These are phyloP conservation scores for Colletotrichum scovillei DNA, from an alignment of 2,329 filamentous ascomycete species.

Conservation along the genomic window DNA sequence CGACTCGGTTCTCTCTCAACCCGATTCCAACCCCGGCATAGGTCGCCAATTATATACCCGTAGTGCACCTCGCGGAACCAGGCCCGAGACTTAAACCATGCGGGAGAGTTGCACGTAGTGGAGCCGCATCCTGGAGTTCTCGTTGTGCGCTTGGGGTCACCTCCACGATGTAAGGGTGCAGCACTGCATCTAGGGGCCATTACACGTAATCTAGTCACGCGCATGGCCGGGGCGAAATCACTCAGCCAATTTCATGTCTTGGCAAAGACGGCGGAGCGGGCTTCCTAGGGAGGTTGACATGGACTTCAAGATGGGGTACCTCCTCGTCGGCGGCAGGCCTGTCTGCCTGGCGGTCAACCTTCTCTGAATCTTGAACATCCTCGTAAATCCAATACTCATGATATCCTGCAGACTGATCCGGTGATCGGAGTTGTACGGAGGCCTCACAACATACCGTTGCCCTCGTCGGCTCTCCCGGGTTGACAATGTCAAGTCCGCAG, in stretches of 20 bases:
- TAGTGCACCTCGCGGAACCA: not conserved
- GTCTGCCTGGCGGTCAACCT: no score
- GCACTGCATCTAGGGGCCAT: no score
- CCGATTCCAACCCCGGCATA: constrained; percentile 8
- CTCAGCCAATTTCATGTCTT: not conserved
- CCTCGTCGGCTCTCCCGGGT: no score
- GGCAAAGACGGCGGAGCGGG: not conserved
- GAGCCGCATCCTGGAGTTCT: not conserved
- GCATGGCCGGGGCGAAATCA: not conserved
- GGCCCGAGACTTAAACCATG: constrained; percentile 3
- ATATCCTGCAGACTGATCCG: no score
- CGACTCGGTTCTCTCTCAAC: constrained; percentile 11
- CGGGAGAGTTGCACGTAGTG: not conserved
- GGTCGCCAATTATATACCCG: constrained; percentile 5
- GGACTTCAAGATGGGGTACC: not conserved
- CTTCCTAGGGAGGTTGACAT: not conserved
- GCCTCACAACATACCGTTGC: no score
- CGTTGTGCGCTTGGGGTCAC: not conserved
- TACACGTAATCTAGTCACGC: not conserved
- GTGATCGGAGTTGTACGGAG: no score
- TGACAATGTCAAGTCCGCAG: not conserved
- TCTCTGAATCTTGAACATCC: not conserved
- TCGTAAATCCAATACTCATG: not conserved
- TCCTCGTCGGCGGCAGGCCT: not conserved
- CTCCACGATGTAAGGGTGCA: no score